Base-by-base conservation (phyloP, 1,284 basidiomycete genomes). In the Irpex rosettiformis region DNA sequence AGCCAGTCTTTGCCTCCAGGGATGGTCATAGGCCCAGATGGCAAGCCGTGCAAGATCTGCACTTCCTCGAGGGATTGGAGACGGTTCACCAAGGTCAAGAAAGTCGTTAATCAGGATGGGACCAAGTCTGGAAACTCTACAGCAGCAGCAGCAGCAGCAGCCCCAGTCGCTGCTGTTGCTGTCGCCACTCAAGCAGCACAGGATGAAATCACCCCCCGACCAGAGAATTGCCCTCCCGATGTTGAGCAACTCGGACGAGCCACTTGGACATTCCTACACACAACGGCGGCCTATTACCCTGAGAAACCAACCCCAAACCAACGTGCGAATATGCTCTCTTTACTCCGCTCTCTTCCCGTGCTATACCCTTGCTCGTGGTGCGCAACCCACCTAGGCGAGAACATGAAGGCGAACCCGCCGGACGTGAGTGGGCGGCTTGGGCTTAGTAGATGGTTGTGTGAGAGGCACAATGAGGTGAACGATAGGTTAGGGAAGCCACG, bases 251-350 rank as follows among this genome's bases (percentile, higher is more conserved):
- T 98, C 43, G 95, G 95, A 4, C 84, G 86, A 54, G 89, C 95
- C 52, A 96, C 95, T 3, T 98, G 95, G 95, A 91, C 94, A 18
- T 97, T 98, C 81, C 80, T 98, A 37, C 95, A 98, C 71, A 89
- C 94, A 1, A 89, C 94, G 3, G 94, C 93, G 0, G 92, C 95
- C 16, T 96, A 97, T 73, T 97, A 95, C 73, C 94, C 95, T n/a
- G 81, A 88, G 25, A 73, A 76, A 25, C 91, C 95, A 0, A 83
- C 85, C 0, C 76, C 84, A 0, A 74, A 74, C 3, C 91, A 95
- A 64, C 86, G 91, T 61, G 80, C 82, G 22, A 87, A 89, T 62
- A 96, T 97, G 93, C 77, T 91, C 40, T 79, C 80, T 62, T 81
- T 98, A 18, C 76, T 98, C 10, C 80, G 81, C 52, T 79, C 93